Conservation (phyloP, 1,284 basidiomycete species). For the Ceratobasidium papillatum region DNA sequence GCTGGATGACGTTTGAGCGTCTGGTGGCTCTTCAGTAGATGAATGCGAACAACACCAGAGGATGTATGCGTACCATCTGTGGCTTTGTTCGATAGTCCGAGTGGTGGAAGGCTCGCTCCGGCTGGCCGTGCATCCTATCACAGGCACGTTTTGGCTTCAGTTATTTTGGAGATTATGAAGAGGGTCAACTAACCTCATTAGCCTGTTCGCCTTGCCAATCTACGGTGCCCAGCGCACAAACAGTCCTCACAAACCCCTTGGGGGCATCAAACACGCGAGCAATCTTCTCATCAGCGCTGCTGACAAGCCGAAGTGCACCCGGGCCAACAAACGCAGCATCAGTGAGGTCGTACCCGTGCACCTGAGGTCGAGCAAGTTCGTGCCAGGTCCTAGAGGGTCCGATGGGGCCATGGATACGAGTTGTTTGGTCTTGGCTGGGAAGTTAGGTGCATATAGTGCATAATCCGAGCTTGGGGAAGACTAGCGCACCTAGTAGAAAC, state of each 20-base stretch:
- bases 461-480: not conserved
- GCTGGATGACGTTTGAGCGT: conserved; percentile 20
- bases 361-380: conserved; percentile 88
- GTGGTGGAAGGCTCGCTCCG: conserved; percentile 77
- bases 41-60: not conserved
- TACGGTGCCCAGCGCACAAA: conserved; percentile 56
- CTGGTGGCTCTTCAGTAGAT: not conserved
- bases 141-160: not conserved
- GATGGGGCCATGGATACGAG: conserved; percentile 78
- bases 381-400: conserved; percentile 67
- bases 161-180: not conserved
- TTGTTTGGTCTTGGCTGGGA: conserved; percentile 83
- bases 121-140: conserved; percentile 58
- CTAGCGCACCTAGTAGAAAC: conserved; percentile 76
- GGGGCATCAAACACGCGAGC: conserved; percentile 91
- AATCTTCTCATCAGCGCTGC: conserved; percentile 93
- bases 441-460: not conserved
- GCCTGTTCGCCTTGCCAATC: conserved; percentile 11
- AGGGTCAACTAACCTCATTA: conserved; percentile 25
- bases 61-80: conserved; percentile 59
- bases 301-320: conserved; percentile 72
- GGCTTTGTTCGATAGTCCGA: conserved; percentile 78
- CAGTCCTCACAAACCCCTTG: conserved; percentile 71
- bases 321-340: conserved; percentile 78
- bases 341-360: conserved; percentile 94